These are phyloP conservation scores for Cenchrus purpureus DNA, from an alignment of 176 grass and related monocot genomes.

Conservation along the genomic window DNA sequence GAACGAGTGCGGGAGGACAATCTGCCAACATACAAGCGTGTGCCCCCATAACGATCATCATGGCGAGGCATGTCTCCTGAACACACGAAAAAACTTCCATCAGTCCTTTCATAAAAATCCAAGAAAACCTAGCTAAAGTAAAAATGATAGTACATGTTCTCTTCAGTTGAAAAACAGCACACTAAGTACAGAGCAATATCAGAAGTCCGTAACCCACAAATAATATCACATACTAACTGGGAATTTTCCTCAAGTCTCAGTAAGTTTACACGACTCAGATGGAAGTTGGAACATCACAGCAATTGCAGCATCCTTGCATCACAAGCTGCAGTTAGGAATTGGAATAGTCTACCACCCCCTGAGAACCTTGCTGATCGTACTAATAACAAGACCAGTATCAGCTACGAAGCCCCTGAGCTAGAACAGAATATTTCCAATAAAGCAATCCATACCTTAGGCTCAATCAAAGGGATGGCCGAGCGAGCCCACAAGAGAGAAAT, in stretches of 20 bases:
- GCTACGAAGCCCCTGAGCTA: no score
- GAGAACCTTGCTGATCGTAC: no score
- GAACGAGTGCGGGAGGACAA: conserved; percentile 78
- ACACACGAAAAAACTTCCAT: conserved; percentile 30
- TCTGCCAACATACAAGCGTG: conserved; percentile 87
- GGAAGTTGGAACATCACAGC: not conserved
- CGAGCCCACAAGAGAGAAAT: not conserved
- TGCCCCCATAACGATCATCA: conserved; percentile 73
- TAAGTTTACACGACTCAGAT: not conserved
- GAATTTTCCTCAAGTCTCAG: not conserved
- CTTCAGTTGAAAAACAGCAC: not conserved
- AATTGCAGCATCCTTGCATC: not conserved
- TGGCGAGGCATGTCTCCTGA: conserved; percentile 94
- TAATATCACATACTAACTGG: not conserved
- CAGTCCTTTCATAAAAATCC: not conserved
- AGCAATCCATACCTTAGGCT: no score
- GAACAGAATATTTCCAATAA: no score
- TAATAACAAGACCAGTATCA: not conserved
- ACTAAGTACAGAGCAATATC: not conserved
- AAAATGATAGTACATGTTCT: not conserved
- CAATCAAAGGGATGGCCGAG: no score
- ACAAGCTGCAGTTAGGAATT: not conserved
- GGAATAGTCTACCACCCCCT: not conserved
- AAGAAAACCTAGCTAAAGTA: no score
- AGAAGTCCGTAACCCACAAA: not conserved